phyloP scores from a whole-genome alignment of 805 yeast genomes.

The Scheffersomyces lignosus region DNA sequence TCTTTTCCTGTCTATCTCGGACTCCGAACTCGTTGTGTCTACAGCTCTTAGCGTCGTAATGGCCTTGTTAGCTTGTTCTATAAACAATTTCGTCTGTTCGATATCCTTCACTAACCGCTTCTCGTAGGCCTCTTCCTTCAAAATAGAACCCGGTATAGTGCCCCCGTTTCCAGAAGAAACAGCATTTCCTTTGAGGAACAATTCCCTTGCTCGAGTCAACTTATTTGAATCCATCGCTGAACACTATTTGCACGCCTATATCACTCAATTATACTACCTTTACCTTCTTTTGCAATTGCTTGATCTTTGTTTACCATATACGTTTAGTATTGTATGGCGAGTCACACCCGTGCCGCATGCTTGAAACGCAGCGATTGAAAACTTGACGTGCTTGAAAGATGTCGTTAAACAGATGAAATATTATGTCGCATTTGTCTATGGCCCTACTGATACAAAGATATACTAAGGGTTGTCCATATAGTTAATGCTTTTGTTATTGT shows the following conservation, averaged over 20 bases:
- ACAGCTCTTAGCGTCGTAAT: conserved; percentile 8
- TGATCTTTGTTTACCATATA: too few species aligned
- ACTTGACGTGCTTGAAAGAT: too few species aligned
- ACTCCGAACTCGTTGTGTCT: conserved; percentile 2
- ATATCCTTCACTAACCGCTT: conserved; percentile 19
- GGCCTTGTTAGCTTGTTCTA: conserved; percentile 23
- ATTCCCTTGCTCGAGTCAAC: neutral
- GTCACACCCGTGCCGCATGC: too few species aligned
- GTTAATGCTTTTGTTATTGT: too few species aligned
- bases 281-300: neutral
- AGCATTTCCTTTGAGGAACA: neutral
- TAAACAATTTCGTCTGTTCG: conserved; percentile 13
- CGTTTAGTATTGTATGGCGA: too few species aligned
- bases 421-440: too few species aligned
- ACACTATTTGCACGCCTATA: neutral
- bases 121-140: conserved; percentile 11
- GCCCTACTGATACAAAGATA: too few species aligned
- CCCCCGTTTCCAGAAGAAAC: conserved; percentile 2
- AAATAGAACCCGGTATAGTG: too few species aligned
- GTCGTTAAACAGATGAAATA: too few species aligned
- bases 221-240: too few species aligned
- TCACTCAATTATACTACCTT: neutral
- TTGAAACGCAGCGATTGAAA: too few species aligned
- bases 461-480: too few species aligned
- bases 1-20: conserved; percentile 4